Evolutionary conservation across 1,139 yeast genomes (phyloP), one percentile per base, ranked within the genome.

Genomic region (Nematodospora anomalae): DNA sequence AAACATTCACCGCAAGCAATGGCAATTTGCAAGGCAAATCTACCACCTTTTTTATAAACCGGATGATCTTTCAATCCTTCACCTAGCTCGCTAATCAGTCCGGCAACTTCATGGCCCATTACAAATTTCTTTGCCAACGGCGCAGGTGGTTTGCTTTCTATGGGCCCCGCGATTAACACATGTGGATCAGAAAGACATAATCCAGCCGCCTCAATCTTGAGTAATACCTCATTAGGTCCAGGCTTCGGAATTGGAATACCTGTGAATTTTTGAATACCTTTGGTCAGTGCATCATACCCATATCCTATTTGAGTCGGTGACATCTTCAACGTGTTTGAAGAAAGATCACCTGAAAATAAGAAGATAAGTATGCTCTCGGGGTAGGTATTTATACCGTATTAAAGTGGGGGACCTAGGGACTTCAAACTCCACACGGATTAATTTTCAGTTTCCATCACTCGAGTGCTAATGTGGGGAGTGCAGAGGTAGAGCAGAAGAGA

Each of bases 31-130:
- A 72, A 46, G 9, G 71, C 63, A 41, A 57, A 68, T 30, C 76
- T 52, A 4, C 51, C 50, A 4, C 78, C 76, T 16, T 53, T 41
- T 26, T 53, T 49, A 47, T 59, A 71, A 11, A 53, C 52, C 16
- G 54, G 50, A 26, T 55, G 46, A 24, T 47, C 49, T 4, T 55
- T 60, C 26, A 65, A 47, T 1, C 49, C 58, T 1, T 50, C 42
- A 4, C 82, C 81, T 3, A 64, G 64, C 15, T 59, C 57, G 18
- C 60, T 67, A 20, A 76, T 55, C 37, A 57, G 58, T 1, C 82
- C 83, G 8, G 80, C 76, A 26, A 76, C 69, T 51, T 77, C 82
- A 52, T 76, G 82, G 16, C 83, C 83, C 72, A 76, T 69, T 15
- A 74, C 64, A 46, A 69, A 73, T 31, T 58, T 56, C 46, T 36